phyloP scores from a whole-genome alignment of 768 basidiomycete genomes.

The Agaricus bisporus region DNA sequence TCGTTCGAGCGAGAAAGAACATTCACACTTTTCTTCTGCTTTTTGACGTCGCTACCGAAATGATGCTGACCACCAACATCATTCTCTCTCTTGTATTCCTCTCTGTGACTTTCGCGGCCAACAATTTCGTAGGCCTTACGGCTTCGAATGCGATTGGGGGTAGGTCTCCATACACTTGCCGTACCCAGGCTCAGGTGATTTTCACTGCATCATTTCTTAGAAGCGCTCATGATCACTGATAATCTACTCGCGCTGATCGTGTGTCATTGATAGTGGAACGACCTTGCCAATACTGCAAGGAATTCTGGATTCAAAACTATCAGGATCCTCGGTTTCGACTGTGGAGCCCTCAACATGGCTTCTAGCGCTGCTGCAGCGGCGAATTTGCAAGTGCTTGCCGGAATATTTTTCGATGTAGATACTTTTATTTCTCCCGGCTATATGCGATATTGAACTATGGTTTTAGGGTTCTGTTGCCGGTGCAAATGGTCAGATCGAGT shows the following conservation, averaged over 20 bases:
- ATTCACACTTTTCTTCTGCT: neutral
- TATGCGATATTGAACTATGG: neutral
- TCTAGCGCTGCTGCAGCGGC: conserved; percentile 26
- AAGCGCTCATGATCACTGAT: too few relatives aligned
- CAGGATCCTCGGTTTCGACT: conserved; percentile 31
- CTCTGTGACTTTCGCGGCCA: conserved; percentile 18
- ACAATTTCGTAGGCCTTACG: conserved; percentile 26
- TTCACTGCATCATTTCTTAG: neutral
- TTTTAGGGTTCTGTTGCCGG: conserved; percentile 25
- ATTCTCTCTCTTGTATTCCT: conserved; percentile 10
- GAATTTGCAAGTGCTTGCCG: conserved; percentile 27
- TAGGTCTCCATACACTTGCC: conserved; percentile 23
- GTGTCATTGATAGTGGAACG: conserved; percentile 25
- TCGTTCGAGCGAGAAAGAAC: neutral
- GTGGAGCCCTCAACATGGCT: conserved; percentile 27
- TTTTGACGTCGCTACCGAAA: neutral
- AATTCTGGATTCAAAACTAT: conserved; percentile 27
- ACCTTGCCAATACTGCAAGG: conserved; percentile 23
- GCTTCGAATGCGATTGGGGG: conserved; percentile 28
- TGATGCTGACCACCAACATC: neutral
- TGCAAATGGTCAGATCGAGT: conserved; percentile 24
- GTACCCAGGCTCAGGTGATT: conserved; percentile 27
- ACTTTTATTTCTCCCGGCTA: neutral
- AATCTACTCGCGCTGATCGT: neutral
- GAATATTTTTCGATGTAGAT: conserved; percentile 26